Percentiles rank a stretch among this genome's conserved stretches.
Conservation (phyloP, 331 rosid species). For the Acacia pycnantha region DNA sequence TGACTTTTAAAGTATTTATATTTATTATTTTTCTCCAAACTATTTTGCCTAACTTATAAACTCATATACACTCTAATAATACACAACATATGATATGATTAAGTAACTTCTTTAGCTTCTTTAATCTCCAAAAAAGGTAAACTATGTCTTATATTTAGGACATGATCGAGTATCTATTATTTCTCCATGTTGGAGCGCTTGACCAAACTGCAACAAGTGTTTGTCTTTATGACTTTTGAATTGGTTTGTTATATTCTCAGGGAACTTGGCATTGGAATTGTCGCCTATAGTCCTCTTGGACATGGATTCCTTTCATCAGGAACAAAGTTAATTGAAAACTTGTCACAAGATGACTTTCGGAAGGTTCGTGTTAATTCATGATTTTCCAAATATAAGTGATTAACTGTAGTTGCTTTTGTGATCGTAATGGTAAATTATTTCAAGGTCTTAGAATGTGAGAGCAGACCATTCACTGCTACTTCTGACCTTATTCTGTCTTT, state of each 20-base stretch:
- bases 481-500: neutral
- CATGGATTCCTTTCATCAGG: constrained; percentile 68
- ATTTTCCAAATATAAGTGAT: no score
- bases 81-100: no score
- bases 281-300: constrained; percentile 77
- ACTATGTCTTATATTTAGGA: no score
- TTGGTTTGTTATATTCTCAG: constrained; percentile 26
- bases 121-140: no score
- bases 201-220: neutral
- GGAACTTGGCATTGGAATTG: constrained; percentile 80
- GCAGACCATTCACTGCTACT: neutral
- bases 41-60: no score
- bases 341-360: constrained; percentile 31
- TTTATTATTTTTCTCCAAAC: no score
- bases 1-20: no score
- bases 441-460: neutral
- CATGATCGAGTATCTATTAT: neutral
- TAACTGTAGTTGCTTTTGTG: neutral
- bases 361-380: constrained; percentile 40
- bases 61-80: no score
- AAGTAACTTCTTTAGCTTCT: no score
- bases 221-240: neutral
- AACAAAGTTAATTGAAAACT: constrained; percentile 36
- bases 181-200: neutral
- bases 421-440: neutral